These are phyloP conservation scores for Colletotrichum karsti DNA, from an alignment of 2,329 filamentous ascomycete genomes.

Conservation along the genomic window DNA sequence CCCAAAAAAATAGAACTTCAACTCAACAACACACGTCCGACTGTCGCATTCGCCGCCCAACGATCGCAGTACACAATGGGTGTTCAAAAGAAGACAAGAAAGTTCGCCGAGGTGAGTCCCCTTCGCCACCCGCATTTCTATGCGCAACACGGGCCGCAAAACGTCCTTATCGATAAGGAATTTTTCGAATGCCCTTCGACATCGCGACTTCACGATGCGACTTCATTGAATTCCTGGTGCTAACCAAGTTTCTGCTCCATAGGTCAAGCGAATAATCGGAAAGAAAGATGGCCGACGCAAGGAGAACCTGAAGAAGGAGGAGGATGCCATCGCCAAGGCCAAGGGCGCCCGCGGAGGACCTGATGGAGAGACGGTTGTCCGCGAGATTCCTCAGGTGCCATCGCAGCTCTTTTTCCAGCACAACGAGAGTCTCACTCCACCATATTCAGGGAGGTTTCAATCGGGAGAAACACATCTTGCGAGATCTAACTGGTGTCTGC, in stretches of 20 bases:
- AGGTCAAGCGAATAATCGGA: conserved; percentile 85
- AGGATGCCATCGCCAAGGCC: conserved; percentile 60
- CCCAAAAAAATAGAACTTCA: no score
- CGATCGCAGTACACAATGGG: conserved; percentile 68
- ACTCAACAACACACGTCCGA: not conserved
- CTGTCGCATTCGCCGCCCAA: not conserved
- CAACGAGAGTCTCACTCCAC: conserved; percentile 86
- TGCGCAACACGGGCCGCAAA: not conserved
- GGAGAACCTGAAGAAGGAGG: conserved; percentile 78
- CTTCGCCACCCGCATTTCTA: conserved; percentile 24
- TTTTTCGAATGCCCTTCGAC: not conserved
- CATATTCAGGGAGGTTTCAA: no score
- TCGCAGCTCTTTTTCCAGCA: conserved; percentile 88
- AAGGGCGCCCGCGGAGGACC: conserved; percentile 63
- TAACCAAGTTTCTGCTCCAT: conserved; percentile 5
- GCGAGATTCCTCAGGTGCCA: conserved; percentile 72
- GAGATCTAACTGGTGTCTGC: no score
- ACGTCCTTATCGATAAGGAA: conserved; percentile 23
- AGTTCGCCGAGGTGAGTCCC: conserved; percentile 76
- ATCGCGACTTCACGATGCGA: conserved; percentile 32
- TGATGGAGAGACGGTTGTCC: conserved; percentile 63
- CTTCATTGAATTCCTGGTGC: not conserved
- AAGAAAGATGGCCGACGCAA: conserved; percentile 83
- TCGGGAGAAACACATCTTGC: no score
- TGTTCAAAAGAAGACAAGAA: conserved; percentile 88